Conservation (phyloP, 805 yeast genomes). For the Lipomyces orientalis region DNA sequence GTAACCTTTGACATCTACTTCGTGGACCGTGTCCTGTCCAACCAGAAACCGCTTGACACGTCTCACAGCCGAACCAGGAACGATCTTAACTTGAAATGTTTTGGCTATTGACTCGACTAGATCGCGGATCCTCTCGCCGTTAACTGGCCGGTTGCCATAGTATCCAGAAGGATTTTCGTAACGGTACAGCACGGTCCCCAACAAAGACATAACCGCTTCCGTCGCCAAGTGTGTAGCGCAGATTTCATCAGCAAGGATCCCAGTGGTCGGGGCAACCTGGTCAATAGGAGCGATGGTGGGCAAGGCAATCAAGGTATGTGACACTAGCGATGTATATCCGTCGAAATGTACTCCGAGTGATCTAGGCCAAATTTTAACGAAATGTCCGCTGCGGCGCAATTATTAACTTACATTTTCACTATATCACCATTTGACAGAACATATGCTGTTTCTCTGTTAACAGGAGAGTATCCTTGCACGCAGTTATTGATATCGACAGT, state of each 20-base stretch:
- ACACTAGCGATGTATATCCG: slow-evolving; percentile 86
- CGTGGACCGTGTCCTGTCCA: slow-evolving; percentile 93
- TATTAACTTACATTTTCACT: slow-evolving; percentile 59
- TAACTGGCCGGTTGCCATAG: slow-evolving; percentile 49
- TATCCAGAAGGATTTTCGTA: slow-evolving; percentile 19
- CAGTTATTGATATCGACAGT: slow-evolving; percentile 83
- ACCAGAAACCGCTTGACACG: slow-evolving; percentile 91
- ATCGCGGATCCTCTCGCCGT: slow-evolving; percentile 71
- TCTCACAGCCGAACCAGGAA: slow-evolving; percentile 92
- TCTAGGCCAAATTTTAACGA: slow-evolving; percentile 9
- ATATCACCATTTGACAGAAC: slow-evolving; percentile 70
- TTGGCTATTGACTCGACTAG: slow-evolving; percentile 88
- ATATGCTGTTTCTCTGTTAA: slow-evolving; percentile 48
- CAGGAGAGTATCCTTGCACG: slow-evolving; percentile 83
- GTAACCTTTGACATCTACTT: slow-evolving; percentile 90
- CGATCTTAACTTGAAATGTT: slow-evolving; percentile 79
- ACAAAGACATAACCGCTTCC: slow-evolving; percentile 78
- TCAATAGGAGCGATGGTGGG: slow-evolving; percentile 60
- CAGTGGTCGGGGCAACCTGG: slow-evolving; percentile 69
- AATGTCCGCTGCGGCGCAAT: neutral
- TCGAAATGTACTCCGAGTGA: slow-evolving; percentile 90
- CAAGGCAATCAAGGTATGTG: slow-evolving; percentile 80
- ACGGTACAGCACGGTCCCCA: slow-evolving; percentile 45
- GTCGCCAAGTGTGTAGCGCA: slow-evolving; percentile 89
- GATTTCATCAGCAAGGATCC: slow-evolving; percentile 84